Base-by-base conservation (phyloP, 331 rosid species). In the Malus hybrid region DNA sequence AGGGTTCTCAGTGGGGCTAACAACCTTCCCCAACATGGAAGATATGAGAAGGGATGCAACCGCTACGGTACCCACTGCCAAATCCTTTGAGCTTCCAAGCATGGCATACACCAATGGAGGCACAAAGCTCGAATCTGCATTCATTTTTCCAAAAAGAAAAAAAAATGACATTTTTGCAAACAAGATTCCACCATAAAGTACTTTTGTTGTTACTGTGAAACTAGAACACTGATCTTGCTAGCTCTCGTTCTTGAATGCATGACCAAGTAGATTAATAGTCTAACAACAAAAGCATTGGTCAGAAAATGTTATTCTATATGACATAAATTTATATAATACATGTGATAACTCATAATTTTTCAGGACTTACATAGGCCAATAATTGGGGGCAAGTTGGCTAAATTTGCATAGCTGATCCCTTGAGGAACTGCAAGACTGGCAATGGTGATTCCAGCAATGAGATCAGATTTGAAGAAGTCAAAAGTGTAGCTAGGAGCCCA, bases 341-440 rank as follows among this genome's bases (percentile, higher is more conserved):
- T 42, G 13, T 42, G 48, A 42, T 42, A 42, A 42, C 48, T 10
- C 48, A 42, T 42, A 10, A 42, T 42, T 42, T 42, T 3, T 42
- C 14, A 3, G 3, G 48, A 79, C 88, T 85, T 82, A 85, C 88
- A 85, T 3, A 85, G 82, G 50, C 88, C 88, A 4, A 85, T 59
- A 31, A 85, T 82, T 4, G 88, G 74, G 8, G 88, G 88, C 48
- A 85, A 71, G 67, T 70, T 77, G 5, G 86, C 88, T 36, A 82
- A 44, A 39, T 60, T 82, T 3, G 88, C 88, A 1, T 85, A 82
- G 76, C 88, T 85, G 5, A 85, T 85, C 6, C 88, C 88, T 46
- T 85, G 88, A 73, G 88, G 88, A 72, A 85, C 86, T 28, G 88
- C 88, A 0, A 85, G 67, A 31, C 88, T 85, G 54, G 88, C 84